Base-by-base conservation (phyloP, 75 land plant genomes). In the Gnetum montanum region DNA sequence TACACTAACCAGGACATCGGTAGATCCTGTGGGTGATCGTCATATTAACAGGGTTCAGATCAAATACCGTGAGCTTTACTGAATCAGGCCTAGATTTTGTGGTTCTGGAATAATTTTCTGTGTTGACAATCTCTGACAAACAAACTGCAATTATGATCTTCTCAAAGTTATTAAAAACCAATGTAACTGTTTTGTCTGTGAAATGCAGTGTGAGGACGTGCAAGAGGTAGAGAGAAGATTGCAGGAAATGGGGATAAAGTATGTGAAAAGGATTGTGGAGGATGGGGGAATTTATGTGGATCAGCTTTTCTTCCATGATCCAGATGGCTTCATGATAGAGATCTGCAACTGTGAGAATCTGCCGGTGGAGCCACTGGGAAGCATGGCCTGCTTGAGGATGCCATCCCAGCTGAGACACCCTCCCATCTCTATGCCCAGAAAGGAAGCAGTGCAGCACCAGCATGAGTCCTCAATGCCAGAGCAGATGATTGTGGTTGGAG, bases 241-340 rank as follows among this genome's bases (percentile, higher is more conserved):
- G 24, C 18, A 68, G 7, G 70, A 53, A 36, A 27, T 50, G 12
- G 57, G 57, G 4, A 34, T 68, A 5, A 62, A 53, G 24, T 68
- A 68, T 44, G 34, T 52, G n/a, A 38, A 55, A 15, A 7, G 24
- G 1, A 37, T 22, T 10, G 15, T 68, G 13, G 58, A 68, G 16
- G 70, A 68, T 18, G 59, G 38, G 0, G 70, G 67, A 22, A 31
- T 68, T 12, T 23, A 50, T 13, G 46, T 62, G 31, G 70, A 68
- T 18, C 59, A 62, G 10, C 25, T 62, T 11, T 68, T 68, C 58
- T 51, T 68, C 69, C 70, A 68, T 28, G 70, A 68, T 23, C 67
- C 70, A 12, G 67, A 68, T 34, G 66, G 70, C 5, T 68, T 62
- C 48, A 62, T 68, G 70, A 62, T 68, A 1, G 70, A 68, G 57